Base-by-base conservation (phyloP, 225 moss, liverwort and hornwort species). In the Bryoerythrophyllum caledonicum region DNA sequence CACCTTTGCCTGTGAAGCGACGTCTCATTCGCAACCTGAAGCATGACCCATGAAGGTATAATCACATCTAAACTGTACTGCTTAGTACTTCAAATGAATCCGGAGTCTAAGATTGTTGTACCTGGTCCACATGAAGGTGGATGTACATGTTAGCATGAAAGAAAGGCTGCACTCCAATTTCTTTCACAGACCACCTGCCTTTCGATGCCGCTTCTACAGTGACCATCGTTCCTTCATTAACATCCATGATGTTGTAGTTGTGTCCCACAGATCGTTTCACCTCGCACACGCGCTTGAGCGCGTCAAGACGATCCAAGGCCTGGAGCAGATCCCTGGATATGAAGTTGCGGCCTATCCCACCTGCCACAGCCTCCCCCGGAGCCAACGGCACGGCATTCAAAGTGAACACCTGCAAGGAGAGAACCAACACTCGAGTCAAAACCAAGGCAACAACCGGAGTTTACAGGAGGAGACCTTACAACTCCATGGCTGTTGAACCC, bases 121-220 rank as follows among this genome's bases (percentile, higher is more conserved):
- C 85, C 88, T 91, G 88, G 63, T 73, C 67, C 26, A 92, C 85
- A 63, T 68, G 76, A 46, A 93, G 88, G 76, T 90, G 87, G 51
- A 82, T 75, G 35, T 89, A 91, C 93, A 93, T 90, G 61, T 95
- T 96, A 10, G 93, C 95, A 71, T 91, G 95, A 26, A 93, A 93
- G 55, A 90, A 87, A 20, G 93, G 90, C 55, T 83, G 81, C 41
- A 54, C 71, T 28, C 65, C 72, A 40, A 93, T 87, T 60, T 89
- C 84, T 73, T 72, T 84, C 32, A 74, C 72, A 15, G 76, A 91
- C 79, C 73, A 84, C 73, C 93, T 81, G 25, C 83, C 90, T 78
- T 89, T 88, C 3, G 91, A 93, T 21, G 93, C 91, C 68, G 89
- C 79, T 83, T 96, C 93, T 37, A 93, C 80, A 19, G 87, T 86